phyloP scores from a whole-genome alignment of 179 eudicot species.

The Actinidia arguta region DNA sequence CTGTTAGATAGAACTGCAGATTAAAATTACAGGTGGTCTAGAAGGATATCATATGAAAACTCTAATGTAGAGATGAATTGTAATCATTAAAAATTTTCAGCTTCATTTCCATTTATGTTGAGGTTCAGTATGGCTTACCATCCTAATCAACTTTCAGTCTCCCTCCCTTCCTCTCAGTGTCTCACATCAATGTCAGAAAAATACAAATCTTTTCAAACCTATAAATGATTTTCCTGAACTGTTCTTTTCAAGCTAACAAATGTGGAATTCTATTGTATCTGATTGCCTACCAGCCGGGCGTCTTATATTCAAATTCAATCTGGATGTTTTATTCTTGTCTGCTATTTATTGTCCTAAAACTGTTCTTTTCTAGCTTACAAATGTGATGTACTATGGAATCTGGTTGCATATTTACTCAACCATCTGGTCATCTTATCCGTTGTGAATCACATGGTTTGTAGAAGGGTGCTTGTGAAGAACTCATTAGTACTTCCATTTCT shows the following conservation, averaged over 20 bases:
- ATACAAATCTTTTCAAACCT: no score
- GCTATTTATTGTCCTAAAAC: no score
- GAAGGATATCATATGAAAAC: neutral
- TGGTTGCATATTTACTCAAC: neutral
- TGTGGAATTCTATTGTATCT: no score
- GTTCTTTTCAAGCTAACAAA: no score
- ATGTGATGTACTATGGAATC: neutral
- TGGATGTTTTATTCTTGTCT: no score
- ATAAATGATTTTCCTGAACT: no score
- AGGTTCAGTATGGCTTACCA: neutral
- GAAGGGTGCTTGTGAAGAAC: neutral
- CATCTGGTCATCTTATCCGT: neutral
- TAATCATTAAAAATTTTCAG: neutral
- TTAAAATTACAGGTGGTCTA: neutral
- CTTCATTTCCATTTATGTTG: neutral
- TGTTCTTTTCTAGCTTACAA: neutral
- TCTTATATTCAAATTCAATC: no score
- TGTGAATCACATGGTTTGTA: neutral
- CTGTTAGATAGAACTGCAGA: neutral
- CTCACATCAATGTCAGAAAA: no score
- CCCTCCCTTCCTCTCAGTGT: neutral
- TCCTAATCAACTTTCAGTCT: neutral
- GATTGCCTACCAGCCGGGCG: no score
- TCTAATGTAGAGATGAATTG: neutral
- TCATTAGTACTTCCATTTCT: neutral